Conservation (phyloP, 305 asterid species). For the Fraxinus dipetala region DNA sequence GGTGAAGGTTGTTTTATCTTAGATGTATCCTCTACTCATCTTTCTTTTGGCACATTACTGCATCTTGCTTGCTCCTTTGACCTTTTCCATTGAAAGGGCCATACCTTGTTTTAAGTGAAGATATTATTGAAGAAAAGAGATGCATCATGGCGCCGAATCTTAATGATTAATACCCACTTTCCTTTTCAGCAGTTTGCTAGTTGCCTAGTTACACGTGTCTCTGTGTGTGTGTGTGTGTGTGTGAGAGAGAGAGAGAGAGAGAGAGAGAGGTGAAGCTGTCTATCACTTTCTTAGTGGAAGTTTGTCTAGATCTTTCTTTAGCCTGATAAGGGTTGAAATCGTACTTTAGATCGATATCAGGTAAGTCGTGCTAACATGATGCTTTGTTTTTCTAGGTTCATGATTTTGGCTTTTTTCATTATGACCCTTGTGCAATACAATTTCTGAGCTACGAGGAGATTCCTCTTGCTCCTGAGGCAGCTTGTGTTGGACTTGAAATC, state of each 20-base stretch:
- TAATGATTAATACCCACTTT: background rate
- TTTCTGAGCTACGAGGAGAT: conserved; percentile 94
- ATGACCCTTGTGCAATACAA: conserved; percentile 85
- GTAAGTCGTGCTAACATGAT: conserved; percentile 1
- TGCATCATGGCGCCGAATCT: background rate
- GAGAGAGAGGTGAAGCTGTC: background rate
- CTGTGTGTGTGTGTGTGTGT: background rate
- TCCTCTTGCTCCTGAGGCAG: conserved; percentile 95
- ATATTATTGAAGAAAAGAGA: background rate
- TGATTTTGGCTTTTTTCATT: conserved; percentile 94
- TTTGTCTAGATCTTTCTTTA: background rate
- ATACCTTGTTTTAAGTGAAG: background rate
- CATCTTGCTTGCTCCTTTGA: background rate
- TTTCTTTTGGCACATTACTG: background rate
- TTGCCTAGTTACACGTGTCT: conserved; percentile 10
- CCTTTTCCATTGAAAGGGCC: background rate
- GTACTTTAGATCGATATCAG: background rate
- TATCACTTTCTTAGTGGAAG: background rate
- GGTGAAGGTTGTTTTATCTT: background rate
- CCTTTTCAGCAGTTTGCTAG: background rate
- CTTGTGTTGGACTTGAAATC: conserved; percentile 94
- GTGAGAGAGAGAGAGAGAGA: background rate
- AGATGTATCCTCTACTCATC: background rate
- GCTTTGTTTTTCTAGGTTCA: conserved; percentile 61
- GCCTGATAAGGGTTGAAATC: conserved; percentile 16